Evolutionary conservation across 331 rosid genomes (phyloP).

Genomic region (Acacia pycnantha): DNA sequence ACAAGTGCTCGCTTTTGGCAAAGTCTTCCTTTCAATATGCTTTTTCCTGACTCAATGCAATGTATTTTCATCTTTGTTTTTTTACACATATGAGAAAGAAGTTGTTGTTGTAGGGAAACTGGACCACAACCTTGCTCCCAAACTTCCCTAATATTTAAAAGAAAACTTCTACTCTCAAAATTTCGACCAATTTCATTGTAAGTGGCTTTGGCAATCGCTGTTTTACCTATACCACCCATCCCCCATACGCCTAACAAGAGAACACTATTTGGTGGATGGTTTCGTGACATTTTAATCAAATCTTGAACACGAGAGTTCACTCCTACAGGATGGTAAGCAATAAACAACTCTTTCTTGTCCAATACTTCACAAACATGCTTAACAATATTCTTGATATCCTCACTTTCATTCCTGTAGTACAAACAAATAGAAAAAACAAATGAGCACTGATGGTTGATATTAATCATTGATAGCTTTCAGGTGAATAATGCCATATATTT

Average conservation of each 20-base stretch:
- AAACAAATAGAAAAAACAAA: background rate
- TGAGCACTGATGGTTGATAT: background rate
- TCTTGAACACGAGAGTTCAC: background rate
- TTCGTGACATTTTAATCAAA: background rate
- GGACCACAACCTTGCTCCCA: background rate
- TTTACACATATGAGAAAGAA: background rate
- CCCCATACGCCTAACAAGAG: background rate
- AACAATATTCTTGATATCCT: background rate
- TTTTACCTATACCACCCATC: background rate
- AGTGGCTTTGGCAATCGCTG: background rate
- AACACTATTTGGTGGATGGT: background rate
- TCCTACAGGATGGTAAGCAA: background rate
- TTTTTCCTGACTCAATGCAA: background rate
- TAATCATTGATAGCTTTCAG: background rate
- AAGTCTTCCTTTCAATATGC: background rate
- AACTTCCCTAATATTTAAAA: background rate
- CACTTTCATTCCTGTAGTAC: background rate
- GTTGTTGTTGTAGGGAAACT: background rate
- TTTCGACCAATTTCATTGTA: background rate
- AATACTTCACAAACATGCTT: background rate
- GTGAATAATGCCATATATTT: background rate
- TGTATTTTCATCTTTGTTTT: background rate
- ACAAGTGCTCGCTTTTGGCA: background rate
- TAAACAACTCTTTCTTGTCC: background rate
- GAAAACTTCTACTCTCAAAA: background rate